These are phyloP conservation scores for Mucuna pruriens DNA, from an alignment of 306 rosid species.

Conservation along the genomic window DNA sequence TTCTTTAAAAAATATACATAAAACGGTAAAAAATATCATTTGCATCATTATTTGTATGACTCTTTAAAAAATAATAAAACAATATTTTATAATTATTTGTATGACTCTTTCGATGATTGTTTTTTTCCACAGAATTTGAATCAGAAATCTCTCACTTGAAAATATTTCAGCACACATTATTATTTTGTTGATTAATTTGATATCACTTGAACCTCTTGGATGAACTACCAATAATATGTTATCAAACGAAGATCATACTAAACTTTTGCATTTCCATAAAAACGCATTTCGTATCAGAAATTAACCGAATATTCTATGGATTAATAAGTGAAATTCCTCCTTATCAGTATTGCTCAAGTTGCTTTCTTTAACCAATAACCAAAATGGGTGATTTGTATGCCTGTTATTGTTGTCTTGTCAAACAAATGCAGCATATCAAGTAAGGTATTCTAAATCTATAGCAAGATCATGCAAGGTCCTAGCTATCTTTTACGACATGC, in stretches of 20 bases:
- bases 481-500: slow-evolving; percentile 4
- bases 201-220: too few species aligned
- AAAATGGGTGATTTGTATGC: not conserved
- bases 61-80: not conserved
- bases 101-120: too few species aligned
- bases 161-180: too few species aligned
- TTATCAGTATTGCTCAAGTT: slow-evolving; percentile 30
- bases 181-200: too few species aligned
- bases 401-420: slow-evolving; percentile 40
- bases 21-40: not conserved
- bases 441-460: slow-evolving; percentile 24
- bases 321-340: slow-evolving; percentile 29
- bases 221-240: not conserved
- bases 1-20: not conserved
- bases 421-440: slow-evolving; percentile 30
- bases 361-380: not conserved
- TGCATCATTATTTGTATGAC: not conserved
- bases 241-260: not conserved
- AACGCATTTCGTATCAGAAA: slow-evolving; percentile 11
- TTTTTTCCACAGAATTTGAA: too few species aligned
- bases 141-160: too few species aligned
- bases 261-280: not conserved
- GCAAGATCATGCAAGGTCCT: slow-evolving; percentile 25
- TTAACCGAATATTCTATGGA: slow-evolving; percentile 24
- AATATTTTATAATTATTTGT: not conserved